Evolutionary conservation across 2,329 filamentous ascomycete genomes (phyloP), one percentile per base, ranked within the genome.

Genomic region (Colletotrichum tanaceti): DNA sequence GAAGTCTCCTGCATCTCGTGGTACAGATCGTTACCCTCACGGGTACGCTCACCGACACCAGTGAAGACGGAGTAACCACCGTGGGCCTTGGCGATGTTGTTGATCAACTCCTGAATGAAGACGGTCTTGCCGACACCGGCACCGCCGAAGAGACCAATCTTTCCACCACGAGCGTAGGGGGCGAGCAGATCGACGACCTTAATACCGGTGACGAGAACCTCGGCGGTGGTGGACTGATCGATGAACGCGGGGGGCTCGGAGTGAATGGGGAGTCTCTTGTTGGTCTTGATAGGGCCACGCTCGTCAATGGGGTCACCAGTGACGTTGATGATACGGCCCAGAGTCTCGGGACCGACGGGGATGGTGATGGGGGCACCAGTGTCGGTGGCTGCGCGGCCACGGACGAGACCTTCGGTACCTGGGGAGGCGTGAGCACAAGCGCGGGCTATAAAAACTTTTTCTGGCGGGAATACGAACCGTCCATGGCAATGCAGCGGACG

Each of bases 61-160:
- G 94, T 97, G 92, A 99, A 99, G 83, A 99, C 96, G 76, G 96
- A 99, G 93, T 97, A 99, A 97, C 96, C 96, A 97, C 96, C 96
- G 89, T 99, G 96, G 78, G 96, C 96, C 91, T 98, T 98, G 86
- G 96, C 96, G 82, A 99, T 98, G 92, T 99, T 99, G 94, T 99
- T 99, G 88, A 99, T 99, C 82, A 99, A 87, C 88, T 99, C 96
- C 90, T 99, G 96, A 84, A 99, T 99, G 89, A 98, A 99, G 83
- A 99, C 96, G 83, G 96, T 99, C 92, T 99, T 99, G 85, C 96
- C 96, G 89, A 99, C 96, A 97, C 96, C 96, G 79, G 96, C 96
- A 95, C 96, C 96, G 87, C 96, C 96, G 87, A 99, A 99, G 77
- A 99, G 94, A 93, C 96, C 96, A 90, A 99, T 99, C 92, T 99